A percentile compares a stretch with the other conserved stretches of the same genome.
Evolutionary conservation across 139 green algal species (phyloP).

Genomic region (Tetratostichococcus sp.): DNA sequence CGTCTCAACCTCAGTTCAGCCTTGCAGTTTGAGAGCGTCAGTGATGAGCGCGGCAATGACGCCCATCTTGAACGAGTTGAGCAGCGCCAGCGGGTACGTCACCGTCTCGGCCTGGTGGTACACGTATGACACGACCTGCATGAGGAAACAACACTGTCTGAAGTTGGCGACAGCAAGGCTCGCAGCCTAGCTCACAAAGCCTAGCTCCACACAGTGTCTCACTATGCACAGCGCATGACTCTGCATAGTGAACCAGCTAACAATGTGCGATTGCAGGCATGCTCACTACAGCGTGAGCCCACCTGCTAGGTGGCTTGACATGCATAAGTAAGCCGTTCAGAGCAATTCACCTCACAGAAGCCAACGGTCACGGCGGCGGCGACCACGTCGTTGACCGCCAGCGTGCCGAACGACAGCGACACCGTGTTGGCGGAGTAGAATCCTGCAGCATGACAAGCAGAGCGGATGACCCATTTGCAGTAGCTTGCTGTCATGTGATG

Average conservation of each 20-base stretch:
- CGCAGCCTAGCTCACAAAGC: no score
- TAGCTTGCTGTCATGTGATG: no score
- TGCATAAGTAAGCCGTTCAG: slow-evolving; percentile 14
- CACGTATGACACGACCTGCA: slow-evolving; percentile 2
- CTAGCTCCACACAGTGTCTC: no score
- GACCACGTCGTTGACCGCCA: slow-evolving; percentile 69
- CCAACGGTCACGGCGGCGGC: slow-evolving; percentile 48
- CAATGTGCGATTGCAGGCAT: no score
- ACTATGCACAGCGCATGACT: no score
- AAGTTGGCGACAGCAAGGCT: no score
- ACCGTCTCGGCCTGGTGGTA: slow-evolving; percentile 28
- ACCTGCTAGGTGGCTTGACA: no score
- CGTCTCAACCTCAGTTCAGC: no score
- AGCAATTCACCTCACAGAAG: slow-evolving; percentile 38
- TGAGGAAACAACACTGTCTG: no score
- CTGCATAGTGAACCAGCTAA: no score
- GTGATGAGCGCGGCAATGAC: slow-evolving; percentile 45
- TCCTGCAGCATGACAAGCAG: not conserved
- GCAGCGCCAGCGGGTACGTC: slow-evolving; percentile 32
- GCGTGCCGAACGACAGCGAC: slow-evolving; percentile 57
- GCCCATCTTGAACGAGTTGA: slow-evolving; percentile 65
- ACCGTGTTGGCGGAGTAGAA: slow-evolving; percentile 13
- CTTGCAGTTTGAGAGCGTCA: slow-evolving; percentile 60
- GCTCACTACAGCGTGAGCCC: no score
- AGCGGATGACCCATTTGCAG: no score